Evolutionary conservation across 768 basidiomycete species (phyloP), one percentile per base, ranked within the genome.

Genomic region (Pleurotus sapidus): DNA sequence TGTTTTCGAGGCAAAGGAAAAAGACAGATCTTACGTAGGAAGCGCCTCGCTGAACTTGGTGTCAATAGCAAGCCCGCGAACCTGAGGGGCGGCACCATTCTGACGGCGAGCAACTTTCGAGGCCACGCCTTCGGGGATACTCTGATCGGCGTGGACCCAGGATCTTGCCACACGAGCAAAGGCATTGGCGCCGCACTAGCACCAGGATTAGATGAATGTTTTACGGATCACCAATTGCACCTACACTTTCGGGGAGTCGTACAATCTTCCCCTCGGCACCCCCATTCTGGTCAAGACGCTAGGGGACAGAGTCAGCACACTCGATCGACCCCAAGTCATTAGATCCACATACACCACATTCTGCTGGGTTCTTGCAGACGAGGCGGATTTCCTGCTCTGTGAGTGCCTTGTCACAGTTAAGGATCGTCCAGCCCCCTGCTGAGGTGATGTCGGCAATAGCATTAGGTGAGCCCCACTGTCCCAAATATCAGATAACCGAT

Each of bases 241-340:
- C 47, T 55, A 83, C 83, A 50, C 69, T 70, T 61, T 83, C 75
- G 4, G 84, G 83, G 4, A 85, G 64, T n/a, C 82, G 74, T 25
- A 84, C 81, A 20, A 85, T 65, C 59, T 79, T 83, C 57, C 75
- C 77, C 17, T 71, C 76, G 0, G 79, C 72, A 24, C 75, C 74
- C 83, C 57, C 75, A 30, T 68, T 65, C 46, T 61, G 59, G 57
- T 70, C 76, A 9, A 82, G 66, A 55, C 77, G 78, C 20, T 67
- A 61, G 57, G 58, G 70, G 76, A 14, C n/a, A n/a, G 82, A 66
- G 56, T 78, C 77, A 23, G 66, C 65, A 63, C 80, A 82, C 9
- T 66, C 64, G 18, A 63, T 57, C 9, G 67, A 64, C 23, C 40
- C 37, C 4, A 40, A 12, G 38, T 39, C 50, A 23, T 53, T 76